A percentile compares a stretch with the other conserved stretches of the same genome.
These are phyloP conservation scores for Penicillium daleae DNA, from an alignment of 495 filamentous ascomycete genomes.

Conservation along the genomic window DNA sequence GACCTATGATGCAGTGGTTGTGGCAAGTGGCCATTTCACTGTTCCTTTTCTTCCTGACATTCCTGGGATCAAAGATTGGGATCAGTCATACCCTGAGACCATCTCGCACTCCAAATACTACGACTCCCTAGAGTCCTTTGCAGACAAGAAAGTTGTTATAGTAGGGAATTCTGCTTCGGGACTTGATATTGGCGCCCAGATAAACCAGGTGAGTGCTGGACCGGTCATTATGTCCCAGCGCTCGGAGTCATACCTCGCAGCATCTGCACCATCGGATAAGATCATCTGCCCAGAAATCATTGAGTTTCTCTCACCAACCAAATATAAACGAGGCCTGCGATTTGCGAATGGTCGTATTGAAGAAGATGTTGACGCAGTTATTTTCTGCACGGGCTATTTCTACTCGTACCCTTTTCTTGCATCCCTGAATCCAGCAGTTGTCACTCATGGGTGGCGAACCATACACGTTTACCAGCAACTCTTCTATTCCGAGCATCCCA, in stretches of 20 bases:
- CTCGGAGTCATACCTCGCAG: conserved; percentile 44
- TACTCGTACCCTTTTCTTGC: conserved; percentile 63
- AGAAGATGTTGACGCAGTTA: conserved; percentile 55
- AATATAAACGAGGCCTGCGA: conserved; percentile 49
- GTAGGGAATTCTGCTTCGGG: conserved; percentile 82
- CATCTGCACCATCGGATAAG: conserved; percentile 40
- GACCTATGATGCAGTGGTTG: conserved; percentile 73
- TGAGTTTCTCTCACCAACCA: conserved; percentile 53
- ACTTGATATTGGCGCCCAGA: conserved; percentile 78
- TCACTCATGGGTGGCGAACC: conserved; percentile 70
- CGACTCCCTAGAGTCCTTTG: conserved; percentile 61
- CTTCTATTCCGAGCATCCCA: conserved; percentile 75
- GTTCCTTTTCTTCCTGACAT: conserved; percentile 72
- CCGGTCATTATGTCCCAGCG: conserved; percentile 58
- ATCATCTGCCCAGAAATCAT: conserved; percentile 62
- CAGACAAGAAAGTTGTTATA: conserved; percentile 68
- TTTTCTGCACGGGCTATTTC: conserved; percentile 63
- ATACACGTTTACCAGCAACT: conserved; percentile 75
- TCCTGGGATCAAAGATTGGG: conserved; percentile 59
- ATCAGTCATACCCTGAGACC: conserved; percentile 59
- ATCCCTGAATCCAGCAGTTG: conserved; percentile 57
- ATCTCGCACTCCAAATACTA: conserved; percentile 86
- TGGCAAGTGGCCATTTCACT: conserved; percentile 82
- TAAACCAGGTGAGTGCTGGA: conserved; percentile 54
- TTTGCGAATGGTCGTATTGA: conserved; percentile 56